Evolutionary conservation across 257 asterid genomes (phyloP), one percentile per base, ranked within the genome.

Genomic region (Eustoma russellianum): DNA sequence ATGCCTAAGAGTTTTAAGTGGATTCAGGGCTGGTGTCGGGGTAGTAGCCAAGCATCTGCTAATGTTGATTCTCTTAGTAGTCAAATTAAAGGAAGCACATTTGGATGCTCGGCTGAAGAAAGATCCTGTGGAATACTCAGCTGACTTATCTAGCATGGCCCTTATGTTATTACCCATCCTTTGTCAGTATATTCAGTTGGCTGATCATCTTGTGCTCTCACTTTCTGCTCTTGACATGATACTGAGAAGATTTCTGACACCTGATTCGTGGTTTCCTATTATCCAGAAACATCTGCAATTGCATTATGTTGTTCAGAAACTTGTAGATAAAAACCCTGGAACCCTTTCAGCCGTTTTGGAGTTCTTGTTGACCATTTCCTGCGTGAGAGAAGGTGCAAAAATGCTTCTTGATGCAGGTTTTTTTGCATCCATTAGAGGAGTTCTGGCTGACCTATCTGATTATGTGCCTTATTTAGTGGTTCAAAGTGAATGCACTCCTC

Each of bases 341-440:
- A 67, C 56, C 11, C 63, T 78, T 62, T 65, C 81, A 33, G 66
- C 79, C 19, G 69, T 79, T 41, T 58, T 92, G 65, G 81, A 81
- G 67, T 85, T 92, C 70, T 83, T 92, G 65, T 69, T 92, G 86
- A 92, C 81, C 75, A 74, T 92, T 67, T 83, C 86, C 53, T 74
- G 79, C 40, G 81, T 76, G 50, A 77, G 82, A 71, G 81, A 76
- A 53, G 95, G 94, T 54, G 95, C 99, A 16, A 83, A 79, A 65
- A 77, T 88, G 93, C 85, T 92, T 66, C 45, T 88, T 33, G 83
- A 78, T 63, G 72, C 81, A 59, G 97, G 97, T 52, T 68, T 92
- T 53, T 79, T 92, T 57, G 61, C 77, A 47, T 88, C 86, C 15
- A 41, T 88, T 54, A 81, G 77, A 51, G 71, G 65, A 57, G 61